Evolutionary conservation across 1,139 yeast genomes (phyloP).

Genomic region (Protomyces gravidus): DNA sequence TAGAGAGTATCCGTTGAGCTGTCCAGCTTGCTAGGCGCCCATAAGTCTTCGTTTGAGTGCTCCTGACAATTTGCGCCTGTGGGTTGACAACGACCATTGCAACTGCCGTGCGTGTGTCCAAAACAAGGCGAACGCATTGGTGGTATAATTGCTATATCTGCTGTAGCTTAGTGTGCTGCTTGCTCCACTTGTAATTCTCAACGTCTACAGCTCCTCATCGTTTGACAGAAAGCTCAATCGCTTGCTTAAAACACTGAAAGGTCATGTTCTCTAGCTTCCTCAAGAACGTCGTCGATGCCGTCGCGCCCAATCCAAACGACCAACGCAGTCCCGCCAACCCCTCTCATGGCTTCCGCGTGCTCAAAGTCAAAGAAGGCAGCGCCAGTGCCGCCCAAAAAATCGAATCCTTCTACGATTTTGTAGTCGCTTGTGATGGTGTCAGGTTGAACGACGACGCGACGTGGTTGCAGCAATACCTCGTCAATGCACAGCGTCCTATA

Average conservation of each 20-base stretch:
- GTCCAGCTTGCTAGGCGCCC: no score
- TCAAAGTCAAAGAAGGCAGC: slow-evolving; percentile 48
- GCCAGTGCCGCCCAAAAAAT: slow-evolving; percentile 50
- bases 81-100: no score
- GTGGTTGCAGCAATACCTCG: slow-evolving; percentile 14
- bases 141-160: no score
- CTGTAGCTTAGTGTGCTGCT: no score
- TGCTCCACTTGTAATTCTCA: no score
- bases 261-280: slow-evolving; percentile 24
- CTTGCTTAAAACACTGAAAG: neutral
- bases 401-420: slow-evolving; percentile 81
- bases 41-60: no score
- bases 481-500: slow-evolving; percentile 9
- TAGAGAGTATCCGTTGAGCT: no score
- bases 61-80: no score
- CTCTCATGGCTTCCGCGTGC: slow-evolving; percentile 51
- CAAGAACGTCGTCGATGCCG: slow-evolving; percentile 24
- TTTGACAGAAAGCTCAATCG: no score
- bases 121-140: no score
- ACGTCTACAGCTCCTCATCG: no score
- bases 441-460: slow-evolving; percentile 15
- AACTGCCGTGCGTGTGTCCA: no score
- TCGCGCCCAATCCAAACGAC: slow-evolving; percentile 13
- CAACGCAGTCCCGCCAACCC: slow-evolving; percentile 8
- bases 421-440: slow-evolving; percentile 64